Conservation (phyloP, 768 basidiomycete genomes). For the Pleurotus giganteus region DNA sequence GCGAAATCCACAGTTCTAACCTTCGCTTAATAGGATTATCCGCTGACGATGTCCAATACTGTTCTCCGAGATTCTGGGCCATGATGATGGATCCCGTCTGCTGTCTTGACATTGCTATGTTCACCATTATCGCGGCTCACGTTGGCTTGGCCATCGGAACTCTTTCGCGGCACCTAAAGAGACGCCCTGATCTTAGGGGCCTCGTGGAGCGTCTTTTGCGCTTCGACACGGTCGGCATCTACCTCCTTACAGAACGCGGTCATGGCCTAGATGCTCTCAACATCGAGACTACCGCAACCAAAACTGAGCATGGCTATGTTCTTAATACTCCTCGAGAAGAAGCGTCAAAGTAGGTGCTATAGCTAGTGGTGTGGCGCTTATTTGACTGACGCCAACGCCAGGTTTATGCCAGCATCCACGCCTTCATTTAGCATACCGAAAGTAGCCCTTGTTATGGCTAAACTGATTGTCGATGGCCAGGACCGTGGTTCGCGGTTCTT, state of each 20-base stretch:
- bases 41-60: slow-evolving; percentile 44
- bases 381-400: slow-evolving; percentile 19
- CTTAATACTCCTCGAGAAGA: slow-evolving; percentile 56
- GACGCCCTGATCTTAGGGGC: slow-evolving; percentile 46
- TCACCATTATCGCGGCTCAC: slow-evolving; percentile 51
- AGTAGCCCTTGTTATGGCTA: slow-evolving; percentile 56
- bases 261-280: slow-evolving; percentile 63
- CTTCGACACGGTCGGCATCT: slow-evolving; percentile 53
- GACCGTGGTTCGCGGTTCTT: slow-evolving; percentile 54
- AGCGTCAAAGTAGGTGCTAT: slow-evolving; percentile 49
- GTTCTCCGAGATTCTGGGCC: slow-evolving; percentile 49
- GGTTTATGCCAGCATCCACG: slow-evolving; percentile 60
- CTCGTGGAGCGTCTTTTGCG: slow-evolving; percentile 48
- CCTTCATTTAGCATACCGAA: slow-evolving; percentile 53
- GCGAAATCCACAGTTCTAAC: slow-evolving; percentile 11
- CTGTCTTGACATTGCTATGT: slow-evolving; percentile 50
- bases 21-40: slow-evolving; percentile 34
- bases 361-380: neutral
- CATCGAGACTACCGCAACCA: slow-evolving; percentile 59
- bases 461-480: slow-evolving; percentile 47
- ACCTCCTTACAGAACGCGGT: slow-evolving; percentile 52
- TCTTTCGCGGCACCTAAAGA: slow-evolving; percentile 45
- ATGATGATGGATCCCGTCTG: slow-evolving; percentile 54
- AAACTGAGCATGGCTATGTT: slow-evolving; percentile 46
- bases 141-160: slow-evolving; percentile 54